Evolutionary conservation across 2,329 filamentous ascomycete species (phyloP), one percentile per base, ranked within the genome.

Genomic region (Alternaria arbusti): DNA sequence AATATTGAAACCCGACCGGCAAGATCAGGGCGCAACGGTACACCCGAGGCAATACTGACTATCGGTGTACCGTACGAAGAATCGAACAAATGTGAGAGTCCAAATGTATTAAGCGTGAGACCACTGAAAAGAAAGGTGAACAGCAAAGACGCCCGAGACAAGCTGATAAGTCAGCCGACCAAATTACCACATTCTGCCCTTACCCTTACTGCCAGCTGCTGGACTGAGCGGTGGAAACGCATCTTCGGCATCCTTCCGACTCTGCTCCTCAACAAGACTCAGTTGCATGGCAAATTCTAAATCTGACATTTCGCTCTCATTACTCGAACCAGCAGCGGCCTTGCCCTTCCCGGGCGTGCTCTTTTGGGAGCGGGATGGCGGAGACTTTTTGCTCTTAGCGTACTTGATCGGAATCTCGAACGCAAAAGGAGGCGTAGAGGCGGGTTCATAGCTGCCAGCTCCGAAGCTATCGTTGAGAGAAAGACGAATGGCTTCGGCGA

Each of bases 401-500:
- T 82, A 82, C 25, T 79, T 79, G 67, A 85, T 82, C 1, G 83
- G 81, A 12, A 85, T 81, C n/a, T 84, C 81, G 59, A 79, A 84
- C 12, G 61, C 62, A 20, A 70, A 64, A 6, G 65, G 64, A 11
- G 68, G 64, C 2, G 67, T 63, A 1, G 64, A 59, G 12, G 56
- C 55, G 36, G 36, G 36, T 13, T 60, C 45, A 23, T 71, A 69
- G 25, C 61, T 50, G 44, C 44, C 65, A 20, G 68, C 64, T 10
- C 58, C 59, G n/a, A 70, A 54, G 43, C 49, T 68, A 6, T 75
- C 73, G 51, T 75, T 78, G 11, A 85, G 72, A 47, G 82, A 84
- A 26, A 87, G 81, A 13, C 87, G 86, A 57, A 90, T 89, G 0
- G 88, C 88, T 78, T 90, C 87, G 5, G 87, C 87, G 20, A 90